Base-by-base conservation (phyloP, 768 basidiomycete species). In the Tricholoma matsutake region DNA sequence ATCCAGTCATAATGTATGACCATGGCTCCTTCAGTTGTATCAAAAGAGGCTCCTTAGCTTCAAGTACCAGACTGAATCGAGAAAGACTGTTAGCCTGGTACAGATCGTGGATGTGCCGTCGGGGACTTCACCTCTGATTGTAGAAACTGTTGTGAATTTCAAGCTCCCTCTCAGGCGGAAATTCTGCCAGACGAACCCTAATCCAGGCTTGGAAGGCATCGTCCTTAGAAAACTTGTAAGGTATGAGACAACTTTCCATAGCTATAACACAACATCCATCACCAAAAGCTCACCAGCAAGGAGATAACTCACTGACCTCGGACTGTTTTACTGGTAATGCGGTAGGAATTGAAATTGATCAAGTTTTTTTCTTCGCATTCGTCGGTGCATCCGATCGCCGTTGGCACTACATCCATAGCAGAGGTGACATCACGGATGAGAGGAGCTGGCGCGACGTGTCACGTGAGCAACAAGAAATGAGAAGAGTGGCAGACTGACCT, bases 221-320 rank as follows among this genome's bases (percentile, higher is more conserved):
- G 29, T 73, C 67, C 25, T 68, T 69, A 4, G 68, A 63, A 57
- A 80, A 73, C 5, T 73, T 72, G 60, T 81, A 83, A 4, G 76
- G 76, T 5, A 77, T 67, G 31, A 81, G 78, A 25, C 78, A 79
- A 53, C 72, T 74, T 60, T 84, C 81, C 75, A 84, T 79, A 3
- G 69, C 82, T 83, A 60, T 29, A 41, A 43, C 31, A 54, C 58
- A 1, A 6, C 10, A n/a, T n/a, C n/a, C 14, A 31, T 34, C 22
- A 32, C 16, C 34, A 18, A 31, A 47, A 5, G 35, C 22, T 25
- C 4, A 18, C 13, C 5, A 18, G 51, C 29, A 53, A 32, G 22
- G 57, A 49, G 34, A 16, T 14, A 31, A n/a, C 5, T 13, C 35
- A 41, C 65, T 52, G 59, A 81, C 81, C 73, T 61, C 75, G 71